phyloP scores from a whole-genome alignment of 202 grass and related monocot species.

The Musa balbisiana region DNA sequence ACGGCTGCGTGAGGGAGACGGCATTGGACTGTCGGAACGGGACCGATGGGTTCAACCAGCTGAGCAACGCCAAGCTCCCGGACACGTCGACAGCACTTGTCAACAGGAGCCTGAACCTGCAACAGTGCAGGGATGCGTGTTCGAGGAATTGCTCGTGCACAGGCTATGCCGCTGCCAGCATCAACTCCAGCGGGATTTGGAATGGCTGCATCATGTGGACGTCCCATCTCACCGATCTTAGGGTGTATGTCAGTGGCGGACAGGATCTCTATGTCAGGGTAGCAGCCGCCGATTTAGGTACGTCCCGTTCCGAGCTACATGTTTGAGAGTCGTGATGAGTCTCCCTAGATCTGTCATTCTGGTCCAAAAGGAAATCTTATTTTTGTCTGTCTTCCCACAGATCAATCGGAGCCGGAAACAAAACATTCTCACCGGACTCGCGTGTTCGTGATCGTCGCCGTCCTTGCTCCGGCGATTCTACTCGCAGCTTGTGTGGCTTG shows the following conservation, averaged over 20 bases:
- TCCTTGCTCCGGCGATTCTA: background rate
- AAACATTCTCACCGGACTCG: background rate
- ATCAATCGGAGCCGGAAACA: background rate
- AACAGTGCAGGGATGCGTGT: slow-evolving; percentile 45
- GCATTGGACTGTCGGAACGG: slow-evolving; percentile 33
- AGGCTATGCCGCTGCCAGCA: slow-evolving; percentile 46
- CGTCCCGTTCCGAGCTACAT: too few species aligned
- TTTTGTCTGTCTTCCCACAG: background rate
- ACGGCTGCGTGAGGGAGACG: slow-evolving; percentile 40
- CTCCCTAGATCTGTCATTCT: background rate
- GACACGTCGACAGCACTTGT: slow-evolving; percentile 44
- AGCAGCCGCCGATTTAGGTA: slow-evolving; percentile 27
- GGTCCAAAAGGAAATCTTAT: background rate
- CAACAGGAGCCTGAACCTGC: slow-evolving; percentile 32
- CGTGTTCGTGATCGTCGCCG: background rate
- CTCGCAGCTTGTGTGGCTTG: background rate
- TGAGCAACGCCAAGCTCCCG: slow-evolving; percentile 53
- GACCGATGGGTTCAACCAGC: slow-evolving; percentile 22
- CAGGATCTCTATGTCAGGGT: slow-evolving; percentile 49
- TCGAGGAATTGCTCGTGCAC: slow-evolving; percentile 48
- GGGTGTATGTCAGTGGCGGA: slow-evolving; percentile 18
- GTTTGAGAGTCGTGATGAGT: background rate
- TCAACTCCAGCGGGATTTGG: slow-evolving; percentile 27
- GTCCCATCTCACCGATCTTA: slow-evolving; percentile 45
- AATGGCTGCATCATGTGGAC: slow-evolving; percentile 61